phyloP scores from a whole-genome alignment of 768 basidiomycete species.

The Boletus rubescentipes region DNA sequence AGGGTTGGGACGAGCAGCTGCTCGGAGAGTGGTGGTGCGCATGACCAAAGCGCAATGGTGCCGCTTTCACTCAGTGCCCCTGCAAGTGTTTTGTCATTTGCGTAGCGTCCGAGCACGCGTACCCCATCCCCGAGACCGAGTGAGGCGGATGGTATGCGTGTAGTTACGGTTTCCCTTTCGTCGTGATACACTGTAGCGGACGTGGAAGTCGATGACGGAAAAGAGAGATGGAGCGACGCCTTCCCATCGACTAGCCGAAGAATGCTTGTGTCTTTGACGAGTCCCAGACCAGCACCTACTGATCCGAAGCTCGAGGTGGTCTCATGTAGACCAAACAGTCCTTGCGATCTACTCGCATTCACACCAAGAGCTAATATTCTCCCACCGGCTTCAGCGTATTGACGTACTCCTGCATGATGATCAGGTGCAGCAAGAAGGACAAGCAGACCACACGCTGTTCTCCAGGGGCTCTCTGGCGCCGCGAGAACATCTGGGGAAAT shows the following conservation, averaged over 20 bases:
- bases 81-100: conserved; percentile 16
- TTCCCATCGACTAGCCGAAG: conserved; percentile 28
- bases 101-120: conserved; percentile 21
- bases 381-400: conserved; percentile 69
- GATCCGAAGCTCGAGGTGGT: conserved; percentile 43
- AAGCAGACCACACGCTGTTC: conserved; percentile 69
- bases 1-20: conserved; percentile 23
- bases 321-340: conserved; percentile 32
- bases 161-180: background rate
- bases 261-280: conserved; percentile 27
- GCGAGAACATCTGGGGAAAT: conserved; percentile 56
- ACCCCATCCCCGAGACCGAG: conserved; percentile 18
- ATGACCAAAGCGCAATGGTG: conserved; percentile 31
- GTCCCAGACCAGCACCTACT: conserved; percentile 29
- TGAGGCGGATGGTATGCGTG: conserved; percentile 15
- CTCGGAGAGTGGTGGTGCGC: conserved; percentile 24
- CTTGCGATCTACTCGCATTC: conserved; percentile 52
- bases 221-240: conserved; percentile 26
- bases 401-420: conserved; percentile 45
- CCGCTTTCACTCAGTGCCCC: conserved; percentile 28
- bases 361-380: conserved; percentile 66
- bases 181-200: conserved; percentile 9
- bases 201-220: conserved; percentile 18
- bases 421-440: conserved; percentile 66
- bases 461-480: conserved; percentile 73